Evolutionary conservation across 1,284 basidiomycete genomes (phyloP).

Genomic region (Moesziomyces parantarcticus): DNA sequence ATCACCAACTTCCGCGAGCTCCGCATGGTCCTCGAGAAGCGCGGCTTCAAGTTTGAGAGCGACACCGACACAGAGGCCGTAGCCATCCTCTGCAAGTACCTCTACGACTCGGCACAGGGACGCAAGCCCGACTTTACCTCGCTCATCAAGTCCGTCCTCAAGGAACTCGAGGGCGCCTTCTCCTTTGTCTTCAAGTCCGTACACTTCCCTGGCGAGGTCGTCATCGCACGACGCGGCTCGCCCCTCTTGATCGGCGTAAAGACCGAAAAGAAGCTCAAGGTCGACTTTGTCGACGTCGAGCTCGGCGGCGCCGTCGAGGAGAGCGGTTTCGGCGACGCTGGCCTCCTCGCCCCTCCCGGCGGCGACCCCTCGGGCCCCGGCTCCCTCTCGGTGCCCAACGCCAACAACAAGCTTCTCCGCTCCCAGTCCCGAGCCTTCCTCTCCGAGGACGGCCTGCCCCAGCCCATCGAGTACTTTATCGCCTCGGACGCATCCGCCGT

Average conservation of each 20-base stretch:
- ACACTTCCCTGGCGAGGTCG: constrained; percentile 96
- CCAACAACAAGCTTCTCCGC: constrained; percentile 80
- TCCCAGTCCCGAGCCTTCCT: constrained; percentile 98
- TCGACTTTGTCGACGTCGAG: constrained; percentile 99
- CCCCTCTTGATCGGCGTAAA: constrained; percentile 98
- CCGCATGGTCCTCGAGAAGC: constrained; percentile 91
- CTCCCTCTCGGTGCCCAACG: constrained; percentile 56
- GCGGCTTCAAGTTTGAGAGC: constrained; percentile 92
- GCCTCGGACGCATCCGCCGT: constrained; percentile 97
- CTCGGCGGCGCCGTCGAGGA: constrained; percentile 58
- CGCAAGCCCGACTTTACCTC: constrained; percentile 90
- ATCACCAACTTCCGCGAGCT: constrained; percentile 94
- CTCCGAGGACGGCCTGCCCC: constrained; percentile 96
- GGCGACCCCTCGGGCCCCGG: constrained; percentile 66
- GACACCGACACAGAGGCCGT: constrained; percentile 99
- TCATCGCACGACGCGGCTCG: constrained; percentile 94
- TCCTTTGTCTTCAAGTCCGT: constrained; percentile 99
- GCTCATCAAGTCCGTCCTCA: constrained; percentile 93
- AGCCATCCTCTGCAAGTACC: constrained; percentile 94
- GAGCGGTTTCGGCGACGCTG: constrained; percentile 47
- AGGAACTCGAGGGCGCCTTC: constrained; percentile 98
- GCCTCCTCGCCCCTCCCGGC: constrained; percentile 79
- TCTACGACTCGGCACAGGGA: constrained; percentile 91
- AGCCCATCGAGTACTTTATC: constrained; percentile 99
- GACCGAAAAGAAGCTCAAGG: constrained; percentile 99